A percentile compares a stretch with the other conserved stretches of the same genome.
Conservation (phyloP, 768 basidiomycete genomes). For the Agrocybe praecox region DNA sequence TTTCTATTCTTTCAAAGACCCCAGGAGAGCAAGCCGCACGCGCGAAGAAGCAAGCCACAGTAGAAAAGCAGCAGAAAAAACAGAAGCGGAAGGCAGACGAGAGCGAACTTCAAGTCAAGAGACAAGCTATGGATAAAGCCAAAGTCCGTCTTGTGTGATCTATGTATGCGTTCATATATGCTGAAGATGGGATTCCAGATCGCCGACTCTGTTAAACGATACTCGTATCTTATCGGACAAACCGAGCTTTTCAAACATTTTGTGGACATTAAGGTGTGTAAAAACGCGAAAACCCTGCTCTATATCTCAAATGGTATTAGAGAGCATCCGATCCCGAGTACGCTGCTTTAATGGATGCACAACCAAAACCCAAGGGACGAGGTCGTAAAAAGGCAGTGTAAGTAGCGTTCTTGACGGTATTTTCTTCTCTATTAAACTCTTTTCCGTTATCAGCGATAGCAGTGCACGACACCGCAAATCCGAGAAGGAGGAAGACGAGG, state of each 20-base stretch:
- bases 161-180: not conserved
- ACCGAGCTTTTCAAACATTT: constrained; percentile 99
- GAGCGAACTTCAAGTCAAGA: constrained; percentile 65
- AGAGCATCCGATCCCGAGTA: constrained; percentile 92
- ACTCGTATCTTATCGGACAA: constrained; percentile 96
- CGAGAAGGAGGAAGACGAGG: constrained; percentile 98
- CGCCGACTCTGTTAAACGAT: constrained; percentile 93
- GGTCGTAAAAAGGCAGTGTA: constrained; percentile 83
- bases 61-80: constrained; percentile 37
- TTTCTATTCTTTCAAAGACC: not conserved
- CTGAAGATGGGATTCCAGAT: constrained; percentile 49
- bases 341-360: constrained; percentile 83
- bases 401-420: constrained; percentile 24
- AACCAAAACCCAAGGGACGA: constrained; percentile 83
- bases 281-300: not conserved
- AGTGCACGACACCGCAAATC: constrained; percentile 88
- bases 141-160: constrained; percentile 51
- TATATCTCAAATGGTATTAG: constrained; percentile 35
- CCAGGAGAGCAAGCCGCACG: constrained; percentile 27
- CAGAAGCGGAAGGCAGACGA: constrained; percentile 69
- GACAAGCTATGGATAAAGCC: constrained; percentile 86
- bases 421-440: not conserved
- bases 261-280: constrained; percentile 87
- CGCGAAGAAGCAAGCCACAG: constrained; percentile 32
- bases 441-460: constrained; percentile 54